These are phyloP conservation scores for Barbatosphaeria neglecta DNA, from an alignment of 495 filamentous ascomycete species.

Conservation along the genomic window DNA sequence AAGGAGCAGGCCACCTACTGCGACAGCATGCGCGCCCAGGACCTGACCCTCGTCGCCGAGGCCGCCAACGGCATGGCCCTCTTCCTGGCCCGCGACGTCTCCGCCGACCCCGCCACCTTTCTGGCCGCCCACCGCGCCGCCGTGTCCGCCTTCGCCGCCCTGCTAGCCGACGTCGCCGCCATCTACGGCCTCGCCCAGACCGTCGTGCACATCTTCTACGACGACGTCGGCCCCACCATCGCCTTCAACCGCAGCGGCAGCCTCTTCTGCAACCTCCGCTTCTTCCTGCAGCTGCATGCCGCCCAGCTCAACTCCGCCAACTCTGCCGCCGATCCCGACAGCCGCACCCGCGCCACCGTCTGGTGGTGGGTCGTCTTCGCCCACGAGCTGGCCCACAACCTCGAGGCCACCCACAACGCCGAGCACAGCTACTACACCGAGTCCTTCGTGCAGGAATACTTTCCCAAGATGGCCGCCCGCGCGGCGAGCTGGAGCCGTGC, in stretches of 20 bases:
- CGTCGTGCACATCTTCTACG: conserved; percentile 76
- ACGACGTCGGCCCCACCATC: conserved; percentile 65
- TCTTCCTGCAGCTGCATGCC: conserved; percentile 70
- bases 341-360: conserved; percentile 42
- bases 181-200: conserved; percentile 55
- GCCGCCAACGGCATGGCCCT: conserved; percentile 61
- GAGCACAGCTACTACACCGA: conserved; percentile 78
- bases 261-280: conserved; percentile 88
- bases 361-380: conserved; percentile 92
- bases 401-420: conserved; percentile 66
- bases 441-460: conserved; percentile 40
- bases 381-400: conserved; percentile 90
- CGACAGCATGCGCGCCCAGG: conserved; percentile 66
- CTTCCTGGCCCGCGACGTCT: conserved; percentile 49
- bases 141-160: conserved; percentile 57
- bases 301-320: conserved; percentile 13
- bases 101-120: conserved; percentile 41
- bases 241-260: conserved; percentile 83
- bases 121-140: conserved; percentile 46
- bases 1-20: conserved; percentile 85
- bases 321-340: not conserved
- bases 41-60: conserved; percentile 64
- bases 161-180: conserved; percentile 57
- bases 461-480: conserved; percentile 33
- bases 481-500: conserved; percentile 14